These are phyloP conservation scores for Ormosia emarginata DNA, from an alignment of 306 rosid genomes.

Conservation along the genomic window DNA sequence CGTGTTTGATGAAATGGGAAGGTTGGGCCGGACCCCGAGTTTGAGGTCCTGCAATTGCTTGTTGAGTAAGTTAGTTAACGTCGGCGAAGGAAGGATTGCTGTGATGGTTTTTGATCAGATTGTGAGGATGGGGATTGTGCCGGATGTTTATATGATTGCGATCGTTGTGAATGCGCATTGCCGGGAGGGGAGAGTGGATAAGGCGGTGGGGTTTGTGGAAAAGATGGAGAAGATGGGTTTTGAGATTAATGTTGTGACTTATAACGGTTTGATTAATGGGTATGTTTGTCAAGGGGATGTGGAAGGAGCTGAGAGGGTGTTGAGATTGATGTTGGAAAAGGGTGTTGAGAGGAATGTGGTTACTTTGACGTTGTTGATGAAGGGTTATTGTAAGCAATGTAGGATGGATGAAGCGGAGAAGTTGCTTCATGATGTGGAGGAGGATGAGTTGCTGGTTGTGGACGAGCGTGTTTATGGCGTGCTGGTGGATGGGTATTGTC, in stretches of 20 bases:
- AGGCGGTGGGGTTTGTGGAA: conserved; percentile 41
- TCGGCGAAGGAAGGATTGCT: conserved; percentile 35
- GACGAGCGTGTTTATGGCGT: conserved; percentile 69
- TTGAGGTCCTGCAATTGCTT: conserved; percentile 75
- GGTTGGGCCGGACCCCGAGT: conserved; percentile 51
- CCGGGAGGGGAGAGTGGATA: conserved; percentile 45
- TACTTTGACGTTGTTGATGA: conserved; percentile 61
- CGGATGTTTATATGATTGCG: conserved; percentile 58
- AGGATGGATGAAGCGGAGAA: conserved; percentile 65
- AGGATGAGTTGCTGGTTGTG: conserved; percentile 37
- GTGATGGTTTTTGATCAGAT: conserved; percentile 62
- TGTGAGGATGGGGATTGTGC: conserved; percentile 44
- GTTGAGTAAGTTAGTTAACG: conserved; percentile 55
- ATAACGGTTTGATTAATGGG: conserved; percentile 71
- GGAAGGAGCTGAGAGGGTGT: conserved; percentile 45
- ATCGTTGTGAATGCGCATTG: conserved; percentile 71
- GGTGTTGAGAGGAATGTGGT: conserved; percentile 52
- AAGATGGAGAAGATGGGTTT: conserved; percentile 61
- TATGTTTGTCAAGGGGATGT: conserved; percentile 52
- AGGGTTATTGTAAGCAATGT: conserved; percentile 55
- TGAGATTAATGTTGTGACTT: conserved; percentile 59
- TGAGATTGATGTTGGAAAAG: conserved; percentile 53
- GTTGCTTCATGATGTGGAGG: conserved; percentile 46
- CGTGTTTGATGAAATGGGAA: conserved; percentile 74
- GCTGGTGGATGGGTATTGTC: conserved; percentile 68